Base-by-base conservation (phyloP, 176 grass and related monocot genomes). In the Aegilops speltoides region DNA sequence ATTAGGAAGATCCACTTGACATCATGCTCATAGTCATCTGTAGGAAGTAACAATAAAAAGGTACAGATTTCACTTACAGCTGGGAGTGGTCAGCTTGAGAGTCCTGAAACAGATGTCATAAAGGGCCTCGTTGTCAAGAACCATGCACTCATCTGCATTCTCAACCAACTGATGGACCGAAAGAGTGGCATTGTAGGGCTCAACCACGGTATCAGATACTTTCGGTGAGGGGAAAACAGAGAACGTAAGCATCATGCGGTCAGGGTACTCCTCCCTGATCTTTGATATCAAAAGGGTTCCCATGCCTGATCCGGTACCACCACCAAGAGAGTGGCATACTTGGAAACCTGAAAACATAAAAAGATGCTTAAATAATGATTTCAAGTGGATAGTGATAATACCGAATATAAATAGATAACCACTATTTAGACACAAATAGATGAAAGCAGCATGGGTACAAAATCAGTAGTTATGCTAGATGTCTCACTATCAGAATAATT, bases 101-200 rank as follows among this genome's bases (percentile, higher is more conserved):
- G 86, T 91, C 72, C 89, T 81, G 68, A 91, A 91, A 80, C 89
- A 91, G 60, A 91, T 91, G 75, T 91, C 89, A 76, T 91, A 91
- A 20, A 91, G 89, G 15, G 89, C 89, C 61, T 91, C 89, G 10
- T 91, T 91, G 68, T 91, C 89, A 36, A 91, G 89, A 66, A 91
- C 89, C 89, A 91, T 91, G 72, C 89, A 91, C 68, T 91, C 89
- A 62, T 91, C 89, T 3, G 89, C 89, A 56, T 91, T 91, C 86
- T 88, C 89, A 37, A 91, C 89, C 74, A 91, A 84, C 67, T 91
- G 89, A 22, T 91, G 89, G 56, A 91, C 89, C 0, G 89, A 91
- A 19, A 91, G 80, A 28, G 89, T 91, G 45, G 89, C 89, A 9
- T 91, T 91, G 81, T 91, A 91, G 7, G 89, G 89, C 86, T 91